Evolutionary conservation across 805 yeast genomes (phyloP), one percentile per base, ranked within the genome.

Genomic region (Candida railenensis): DNA sequence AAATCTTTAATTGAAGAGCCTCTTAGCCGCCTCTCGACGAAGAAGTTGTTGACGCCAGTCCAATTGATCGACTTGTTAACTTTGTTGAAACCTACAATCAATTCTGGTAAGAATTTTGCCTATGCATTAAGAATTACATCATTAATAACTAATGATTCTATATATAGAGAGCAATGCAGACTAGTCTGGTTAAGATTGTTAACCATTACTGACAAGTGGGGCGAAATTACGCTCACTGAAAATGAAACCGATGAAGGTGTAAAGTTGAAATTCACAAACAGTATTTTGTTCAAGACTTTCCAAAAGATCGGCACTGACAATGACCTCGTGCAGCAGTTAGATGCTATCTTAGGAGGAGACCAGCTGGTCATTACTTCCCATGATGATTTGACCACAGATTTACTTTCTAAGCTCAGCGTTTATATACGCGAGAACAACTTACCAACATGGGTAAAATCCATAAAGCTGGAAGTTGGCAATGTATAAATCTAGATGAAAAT

Each of bases 101-200:
- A 19, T 19, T 21, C 22, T 14, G 66, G 63, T 3, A 42, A 36
- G 22, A 34, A 34, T 15, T 71, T 62, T 44, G 55, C 69, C 0
- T 62, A 66, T 48, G 83, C 89, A 0, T 66, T 85, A 45, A 76
- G 75, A 50, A 60, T 83, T 4, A 59, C 84, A 1, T 73, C 80
- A 5, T 59, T 76, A 40, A 58, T 64, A 9, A 48, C 54, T 4
- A 63, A 65, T 47, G 71, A 67, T 20, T 39, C 42, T 14, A 30
- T 45, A 5, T 63, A 52, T 43, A 56, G 53, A 36, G 49, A 52
- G 22, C 57, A 60, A 25, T 50, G 62, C 8, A 53, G 54, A 37
- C 47, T 56, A 7, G 63, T 83, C 0, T 86, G 91, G 89, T 72
- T 78, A 52, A 69, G 90, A 50, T 69, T 85, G 40, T 62, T 87